Percentiles rank a stretch among this genome's conserved stretches.
These are phyloP conservation scores for Boletus rubropictus DNA, from an alignment of 768 basidiomycete species.

Conservation along the genomic window DNA sequence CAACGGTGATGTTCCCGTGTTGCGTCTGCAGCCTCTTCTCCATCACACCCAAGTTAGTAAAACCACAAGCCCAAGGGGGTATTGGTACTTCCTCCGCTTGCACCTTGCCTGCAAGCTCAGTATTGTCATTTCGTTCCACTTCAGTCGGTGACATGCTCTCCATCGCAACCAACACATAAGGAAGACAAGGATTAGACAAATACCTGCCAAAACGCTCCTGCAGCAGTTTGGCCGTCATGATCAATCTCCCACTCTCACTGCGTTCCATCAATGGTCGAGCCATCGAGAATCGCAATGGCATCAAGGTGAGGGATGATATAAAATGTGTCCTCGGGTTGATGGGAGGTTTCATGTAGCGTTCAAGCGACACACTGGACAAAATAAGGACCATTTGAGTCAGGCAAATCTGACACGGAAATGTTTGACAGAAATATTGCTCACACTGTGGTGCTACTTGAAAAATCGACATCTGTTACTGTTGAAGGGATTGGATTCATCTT, in stretches of 20 bases:
- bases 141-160: background rate
- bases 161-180: constrained; percentile 6
- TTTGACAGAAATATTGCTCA: constrained; percentile 2
- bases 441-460: constrained; percentile 5
- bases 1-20: constrained; percentile 3
- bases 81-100: background rate
- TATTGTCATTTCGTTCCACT: background rate
- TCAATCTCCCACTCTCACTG: constrained; percentile 8
- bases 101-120: background rate
- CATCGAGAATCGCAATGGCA: constrained; percentile 19
- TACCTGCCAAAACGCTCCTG: constrained; percentile 12
- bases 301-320: constrained; percentile 9
- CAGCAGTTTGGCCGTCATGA: constrained; percentile 8
- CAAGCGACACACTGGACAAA: constrained; percentile 9
- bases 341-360: too few relatives aligned
- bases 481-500: constrained; percentile 18
- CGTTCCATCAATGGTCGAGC: constrained; percentile 1
- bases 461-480: constrained; percentile 12
- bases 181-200: constrained; percentile 12
- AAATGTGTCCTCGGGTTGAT: constrained; percentile 17
- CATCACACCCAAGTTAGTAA: constrained; percentile 13
- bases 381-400: too few relatives aligned
- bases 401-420: too few relatives aligned
- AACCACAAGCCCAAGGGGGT: constrained; percentile 6
- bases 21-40: constrained; percentile 8